Conservation (phyloP, 1,284 basidiomycete genomes). For the Melampsora occidentalis region DNA sequence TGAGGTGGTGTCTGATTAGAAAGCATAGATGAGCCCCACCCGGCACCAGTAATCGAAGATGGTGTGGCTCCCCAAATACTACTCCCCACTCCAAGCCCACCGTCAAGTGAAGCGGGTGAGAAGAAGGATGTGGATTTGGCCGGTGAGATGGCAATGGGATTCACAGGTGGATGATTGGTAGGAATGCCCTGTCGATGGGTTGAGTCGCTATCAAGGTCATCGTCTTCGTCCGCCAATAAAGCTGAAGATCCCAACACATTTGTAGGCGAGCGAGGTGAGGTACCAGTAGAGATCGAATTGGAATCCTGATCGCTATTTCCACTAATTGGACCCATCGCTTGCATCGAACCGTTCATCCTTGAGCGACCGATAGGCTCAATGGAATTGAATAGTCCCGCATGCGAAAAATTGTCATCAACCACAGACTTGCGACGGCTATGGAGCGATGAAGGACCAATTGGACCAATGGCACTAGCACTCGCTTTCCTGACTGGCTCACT, state of each 20-base stretch:
- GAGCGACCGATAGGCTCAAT: slow-evolving; percentile 41
- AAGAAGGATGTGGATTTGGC: slow-evolving; percentile 14
- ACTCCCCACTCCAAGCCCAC: slow-evolving; percentile 14
- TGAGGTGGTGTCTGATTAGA: slow-evolving; percentile 14
- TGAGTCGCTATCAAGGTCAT: slow-evolving; percentile 1
- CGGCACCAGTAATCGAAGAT: not conserved
- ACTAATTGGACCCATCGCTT: slow-evolving; percentile 21
- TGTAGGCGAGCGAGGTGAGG: slow-evolving; percentile 10
- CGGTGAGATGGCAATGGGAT: not conserved
- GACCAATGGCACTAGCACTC: slow-evolving; percentile 29
- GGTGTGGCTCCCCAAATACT: slow-evolving; percentile 36
- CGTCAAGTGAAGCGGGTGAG: slow-evolving; percentile 19
- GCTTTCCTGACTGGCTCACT: slow-evolving; percentile 42
- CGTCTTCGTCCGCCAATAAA: slow-evolving; percentile 22
- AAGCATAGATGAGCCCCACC: slow-evolving; percentile 27
- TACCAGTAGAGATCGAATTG: not conserved
- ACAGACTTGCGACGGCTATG: slow-evolving; percentile 31
- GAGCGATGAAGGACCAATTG: slow-evolving; percentile 29
- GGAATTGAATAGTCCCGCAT: slow-evolving; percentile 22
- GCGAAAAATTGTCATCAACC: slow-evolving; percentile 13
- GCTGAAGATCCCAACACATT: slow-evolving; percentile 38
- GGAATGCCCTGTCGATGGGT: slow-evolving; percentile 34
- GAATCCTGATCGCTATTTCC: slow-evolving; percentile 32
- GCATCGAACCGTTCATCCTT: slow-evolving; percentile 21
- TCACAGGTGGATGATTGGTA: slow-evolving; percentile 3